Base-by-base conservation (phyloP, 257 asterid genomes). In the Rauvolfia tetraphylla region DNA sequence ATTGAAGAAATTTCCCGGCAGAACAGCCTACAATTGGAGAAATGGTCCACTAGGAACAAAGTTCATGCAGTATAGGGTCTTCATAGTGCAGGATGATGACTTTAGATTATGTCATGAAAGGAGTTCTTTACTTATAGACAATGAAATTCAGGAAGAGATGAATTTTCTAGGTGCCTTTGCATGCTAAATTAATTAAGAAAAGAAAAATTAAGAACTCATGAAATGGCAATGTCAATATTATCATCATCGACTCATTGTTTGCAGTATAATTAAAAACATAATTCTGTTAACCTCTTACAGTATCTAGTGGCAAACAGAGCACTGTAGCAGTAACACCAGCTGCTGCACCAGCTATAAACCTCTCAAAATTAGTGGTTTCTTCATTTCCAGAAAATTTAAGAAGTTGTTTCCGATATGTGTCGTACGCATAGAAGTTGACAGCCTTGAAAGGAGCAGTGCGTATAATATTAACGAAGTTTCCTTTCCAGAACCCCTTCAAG, bases 381-480 rank as follows among this genome's bases (percentile, higher is more conserved):
- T 88, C 87, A 80, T 92, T 88, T 66, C 95, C 93, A 53, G 90
- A 87, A 56, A 95, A 79, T 65, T 66, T 92, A 71, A 83, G 88
- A 49, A 95, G 92, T 86, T 92, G 96, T 85, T 92, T 95, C 85
- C 98, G 84, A 76, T 95, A 95, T 12, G 97, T 92, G 74, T 95
- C 99, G 68, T 84, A 95, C 25, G 99, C 95, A 71, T 84, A 92
- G 78, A 95, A 95, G 81, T 95, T 95, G 76, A 95, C 88, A 1
- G 99, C 98, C 91, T 95, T 95, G 86, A 95, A 95, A 69, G 99
- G 99, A 82, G 99, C 98, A 20, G 99, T 91, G 72, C 99, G 98
- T 25, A 95, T 96, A 67, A 95, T 84, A 81, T 95, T 95, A 36
- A 95, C 93, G 74, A 95, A 89, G 88, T 95, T 95, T 13, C 99